phyloP scores from a whole-genome alignment of 2,329 filamentous ascomycete genomes.

The Sclerotinia borealis region DNA sequence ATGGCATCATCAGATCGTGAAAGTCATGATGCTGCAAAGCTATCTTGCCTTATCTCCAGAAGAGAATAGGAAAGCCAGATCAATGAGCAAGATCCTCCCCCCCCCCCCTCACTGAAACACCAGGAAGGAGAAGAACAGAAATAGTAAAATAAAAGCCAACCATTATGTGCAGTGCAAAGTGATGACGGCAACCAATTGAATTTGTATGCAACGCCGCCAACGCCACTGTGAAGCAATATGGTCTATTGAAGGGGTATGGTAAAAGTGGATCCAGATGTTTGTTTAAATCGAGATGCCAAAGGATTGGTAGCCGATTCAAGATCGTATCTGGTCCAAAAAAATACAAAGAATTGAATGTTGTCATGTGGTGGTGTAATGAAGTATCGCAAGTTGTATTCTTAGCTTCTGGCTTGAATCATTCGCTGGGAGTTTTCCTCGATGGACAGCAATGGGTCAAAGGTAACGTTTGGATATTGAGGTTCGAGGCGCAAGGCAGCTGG shows the following conservation, averaged over 20 bases:
- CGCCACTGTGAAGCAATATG: constrained; percentile 16
- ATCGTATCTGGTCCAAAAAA: constrained; percentile 29
- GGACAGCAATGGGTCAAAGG: constrained; percentile 10
- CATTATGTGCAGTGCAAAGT: constrained; percentile 8
- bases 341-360: constrained; percentile 30
- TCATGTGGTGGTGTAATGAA: constrained; percentile 1
- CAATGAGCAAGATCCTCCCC: constrained; percentile 8
- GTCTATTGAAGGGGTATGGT: constrained; percentile 22
- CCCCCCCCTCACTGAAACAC: background rate
- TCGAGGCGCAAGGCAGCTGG: background rate
- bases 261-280: constrained; percentile 24
- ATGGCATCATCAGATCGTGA: constrained; percentile 12
- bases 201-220: constrained; percentile 18
- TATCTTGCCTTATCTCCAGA: background rate
- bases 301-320: constrained; percentile 17
- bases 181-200: constrained; percentile 16
- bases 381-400: constrained; percentile 1
- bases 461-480: background rate
- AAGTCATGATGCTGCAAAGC: constrained; percentile 11
- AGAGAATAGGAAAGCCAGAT: background rate
- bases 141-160: constrained; percentile 10
- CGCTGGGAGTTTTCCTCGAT: constrained; percentile 22
- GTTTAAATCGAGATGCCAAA: constrained; percentile 22
- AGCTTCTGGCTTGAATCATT: constrained; percentile 28
- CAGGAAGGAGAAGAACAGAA: constrained; percentile 6